Base-by-base conservation (phyloP, 495 filamentous ascomycete genomes). In the Margaritispora aquatica region DNA sequence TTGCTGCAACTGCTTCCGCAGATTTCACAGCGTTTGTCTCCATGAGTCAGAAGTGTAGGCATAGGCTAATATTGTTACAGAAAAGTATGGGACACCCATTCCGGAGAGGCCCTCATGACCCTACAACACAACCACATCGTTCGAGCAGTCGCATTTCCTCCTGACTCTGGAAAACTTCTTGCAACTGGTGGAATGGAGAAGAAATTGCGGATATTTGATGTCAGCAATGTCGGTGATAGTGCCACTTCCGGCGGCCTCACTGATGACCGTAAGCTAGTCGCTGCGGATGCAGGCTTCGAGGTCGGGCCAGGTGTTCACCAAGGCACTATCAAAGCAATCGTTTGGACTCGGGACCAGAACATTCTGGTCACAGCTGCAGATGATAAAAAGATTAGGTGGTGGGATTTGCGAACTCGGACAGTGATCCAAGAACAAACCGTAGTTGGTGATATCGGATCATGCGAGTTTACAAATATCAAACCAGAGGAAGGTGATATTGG, bases 11-110 rank as follows among this genome's bases (percentile, higher is more conserved):
- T 24, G 94, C 87, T 26, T 93, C 92, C 21, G 94, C 94, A 44
- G 94, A 98, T 71, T 98, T 98, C 75, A 93, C 90, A 24, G 93
- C 93, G 86, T 90, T 79, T 70, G 86, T 75, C 46, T 57, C 15
- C 23, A 20, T 1, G 55, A 17, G 47, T 10, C 29, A 15, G 24
- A 2, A 8, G 24, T 52, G 29, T 0, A 36, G 46, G 38, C 23
- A 17, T 57, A 24, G 50, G 26, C 60, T 69, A 55, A 68, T 52
- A 21, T 11, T 27, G 1, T 2, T 26, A 62, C 59, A 93, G 89
- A 53, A 96, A 94, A 70, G 85, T 98, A 44, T 98, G 94, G 94
- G 94, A 98, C 66, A 96, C 94, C 5, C 87, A 92, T 65, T 92
- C 88, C 3, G 94, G 94, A 63, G 95, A 97, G 78, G 86, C 88